A percentile compares a stretch with the other conserved stretches of the same genome.
phyloP scores from a whole-genome alignment of 768 basidiomycete species.

The Terana coerulea region DNA sequence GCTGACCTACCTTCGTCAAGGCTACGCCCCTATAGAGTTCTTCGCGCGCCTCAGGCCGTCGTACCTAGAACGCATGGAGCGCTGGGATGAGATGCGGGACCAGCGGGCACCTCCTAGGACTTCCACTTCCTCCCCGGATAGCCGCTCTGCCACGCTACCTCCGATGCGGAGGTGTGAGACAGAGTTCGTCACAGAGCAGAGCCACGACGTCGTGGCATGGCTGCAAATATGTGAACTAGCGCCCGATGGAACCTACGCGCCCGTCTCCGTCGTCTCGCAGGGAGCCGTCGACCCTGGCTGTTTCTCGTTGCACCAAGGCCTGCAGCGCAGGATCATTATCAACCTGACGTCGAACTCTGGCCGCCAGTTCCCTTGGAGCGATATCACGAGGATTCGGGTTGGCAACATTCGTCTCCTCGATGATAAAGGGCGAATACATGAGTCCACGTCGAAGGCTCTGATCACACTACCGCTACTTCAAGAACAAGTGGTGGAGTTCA shows the following conservation, averaged over 20 bases:
- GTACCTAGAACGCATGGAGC: conserved; percentile 84
- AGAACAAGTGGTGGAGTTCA: conserved; percentile 72
- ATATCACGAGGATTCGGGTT: conserved; percentile 69
- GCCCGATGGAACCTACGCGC: conserved; percentile 77
- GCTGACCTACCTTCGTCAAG: conserved; percentile 63
- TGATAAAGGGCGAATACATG: conserved; percentile 75
- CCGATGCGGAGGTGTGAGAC: conserved; percentile 90
- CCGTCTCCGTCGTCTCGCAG: conserved; percentile 78
- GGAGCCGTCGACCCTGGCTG: conserved; percentile 76
- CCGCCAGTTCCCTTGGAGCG: conserved; percentile 82
- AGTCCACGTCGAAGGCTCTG: conserved; percentile 67
- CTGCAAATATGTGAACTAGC: conserved; percentile 84
- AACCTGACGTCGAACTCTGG: conserved; percentile 86
- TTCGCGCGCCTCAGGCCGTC: conserved; percentile 79
- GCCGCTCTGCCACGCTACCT: conserved; percentile 36
- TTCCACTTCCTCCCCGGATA: conserved; percentile 35
- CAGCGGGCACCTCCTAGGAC: conserved; percentile 41
- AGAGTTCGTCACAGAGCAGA: conserved; percentile 84
- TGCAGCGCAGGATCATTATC: conserved; percentile 80
- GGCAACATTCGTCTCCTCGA: conserved; percentile 87
- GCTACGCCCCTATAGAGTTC: conserved; percentile 86
- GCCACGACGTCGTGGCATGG: conserved; percentile 88
- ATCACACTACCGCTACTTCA: conserved; percentile 72
- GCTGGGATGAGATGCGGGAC: conserved; percentile 93
- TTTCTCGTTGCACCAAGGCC: conserved; percentile 88